These are phyloP conservation scores for Phellinidium pouzarii DNA, from an alignment of 1,284 basidiomycete species.

Conservation along the genomic window DNA sequence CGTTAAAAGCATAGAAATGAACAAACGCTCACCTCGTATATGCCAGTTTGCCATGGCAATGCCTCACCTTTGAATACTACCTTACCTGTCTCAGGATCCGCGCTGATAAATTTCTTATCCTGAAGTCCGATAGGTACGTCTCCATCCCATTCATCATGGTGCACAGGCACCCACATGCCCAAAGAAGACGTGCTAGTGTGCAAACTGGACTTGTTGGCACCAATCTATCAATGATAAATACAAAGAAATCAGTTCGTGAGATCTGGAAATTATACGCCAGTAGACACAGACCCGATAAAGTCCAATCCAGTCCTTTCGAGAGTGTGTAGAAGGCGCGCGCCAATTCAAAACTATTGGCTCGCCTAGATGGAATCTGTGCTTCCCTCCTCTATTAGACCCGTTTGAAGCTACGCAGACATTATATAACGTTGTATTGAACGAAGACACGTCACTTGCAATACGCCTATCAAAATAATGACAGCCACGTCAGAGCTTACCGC, in stretches of 20 bases:
- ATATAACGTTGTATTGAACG: slow-evolving; percentile 78
- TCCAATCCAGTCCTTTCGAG: slow-evolving; percentile 96
- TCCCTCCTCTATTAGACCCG: slow-evolving; percentile 32
- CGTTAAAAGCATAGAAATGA: background rate
- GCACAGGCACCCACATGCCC: slow-evolving; percentile 91
- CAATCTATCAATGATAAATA: slow-evolving; percentile 46
- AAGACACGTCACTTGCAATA: slow-evolving; percentile 73
- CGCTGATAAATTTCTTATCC: slow-evolving; percentile 30
- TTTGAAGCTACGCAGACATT: slow-evolving; percentile 56
- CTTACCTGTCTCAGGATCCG: slow-evolving; percentile 53
- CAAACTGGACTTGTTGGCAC: slow-evolving; percentile 75
- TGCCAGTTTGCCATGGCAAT: slow-evolving; percentile 82
- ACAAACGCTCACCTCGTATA: slow-evolving; percentile 69
- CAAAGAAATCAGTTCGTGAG: slow-evolving; percentile 14
- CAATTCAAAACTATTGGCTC: slow-evolving; percentile 85
- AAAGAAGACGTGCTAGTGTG: slow-evolving; percentile 84
- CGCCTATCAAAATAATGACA: slow-evolving; percentile 43
- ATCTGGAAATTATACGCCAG: background rate
- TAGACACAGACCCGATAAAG: slow-evolving; percentile 63
- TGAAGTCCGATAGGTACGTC: slow-evolving; percentile 61
- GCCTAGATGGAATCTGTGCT: slow-evolving; percentile 79
- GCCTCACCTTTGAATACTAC: slow-evolving; percentile 72
- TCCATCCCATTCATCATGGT: slow-evolving; percentile 90
- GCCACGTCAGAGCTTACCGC: slow-evolving; percentile 8
- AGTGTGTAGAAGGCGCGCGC: slow-evolving; percentile 84